Conservation (phyloP, 441 rosid genomes). For the Gossypium aridum region DNA sequence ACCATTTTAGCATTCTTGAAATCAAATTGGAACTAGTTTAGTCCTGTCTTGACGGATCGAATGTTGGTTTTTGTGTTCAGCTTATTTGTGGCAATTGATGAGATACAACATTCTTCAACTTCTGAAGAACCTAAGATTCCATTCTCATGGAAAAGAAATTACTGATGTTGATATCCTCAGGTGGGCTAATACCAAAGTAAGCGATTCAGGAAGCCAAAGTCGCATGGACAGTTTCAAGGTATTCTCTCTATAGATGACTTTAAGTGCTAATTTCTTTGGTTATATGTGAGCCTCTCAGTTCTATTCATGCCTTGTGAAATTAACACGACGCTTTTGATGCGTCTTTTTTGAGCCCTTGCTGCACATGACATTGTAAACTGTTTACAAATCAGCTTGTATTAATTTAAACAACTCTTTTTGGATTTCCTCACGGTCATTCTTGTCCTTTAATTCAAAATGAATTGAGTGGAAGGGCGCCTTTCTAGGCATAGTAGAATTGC, state of each 20-base stretch:
- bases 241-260: constrained; percentile 11
- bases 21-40: background rate
- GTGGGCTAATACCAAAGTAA: constrained; percentile 68
- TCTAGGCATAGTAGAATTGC: background rate
- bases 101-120: constrained; percentile 75
- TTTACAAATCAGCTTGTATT: background rate
- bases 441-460: background rate
- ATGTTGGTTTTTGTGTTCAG: constrained; percentile 21
- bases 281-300: background rate
- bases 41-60: background rate
- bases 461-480: background rate
- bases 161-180: constrained; percentile 58
- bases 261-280: background rate
- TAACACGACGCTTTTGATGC: background rate
- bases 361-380: background rate
- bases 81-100: constrained; percentile 78
- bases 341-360: background rate
- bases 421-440: background rate
- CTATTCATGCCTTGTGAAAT: background rate
- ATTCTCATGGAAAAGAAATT: constrained; percentile 61
- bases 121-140: constrained; percentile 59
- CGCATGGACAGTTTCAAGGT: constrained; percentile 66
- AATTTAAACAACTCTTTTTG: background rate
- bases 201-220: constrained; percentile 44
- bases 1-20: constrained; percentile 6